Evolutionary conservation across 805 yeast genomes (phyloP).

Genomic region (Ogataea methylovora): DNA sequence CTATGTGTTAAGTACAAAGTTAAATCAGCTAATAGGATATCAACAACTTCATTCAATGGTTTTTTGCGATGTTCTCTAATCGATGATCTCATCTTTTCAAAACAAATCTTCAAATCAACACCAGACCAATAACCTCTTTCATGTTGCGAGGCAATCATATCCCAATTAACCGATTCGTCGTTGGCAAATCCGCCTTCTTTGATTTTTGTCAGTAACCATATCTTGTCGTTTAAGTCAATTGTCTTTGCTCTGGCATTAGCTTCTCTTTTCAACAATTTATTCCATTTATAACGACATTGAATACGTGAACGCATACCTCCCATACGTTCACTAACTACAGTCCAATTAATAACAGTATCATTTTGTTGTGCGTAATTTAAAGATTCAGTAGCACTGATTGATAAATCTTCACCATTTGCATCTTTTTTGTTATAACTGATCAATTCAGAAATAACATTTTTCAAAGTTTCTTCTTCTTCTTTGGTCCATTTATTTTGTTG

Average conservation of each 20-base stretch:
- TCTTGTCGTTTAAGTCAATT: conserved; percentile 38
- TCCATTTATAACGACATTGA: conserved; percentile 95
- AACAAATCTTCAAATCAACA: conserved; percentile 52
- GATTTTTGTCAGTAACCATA: conserved; percentile 41
- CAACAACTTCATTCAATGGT: conserved; percentile 24
- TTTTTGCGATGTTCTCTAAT: conserved; percentile 41
- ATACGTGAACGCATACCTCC: conserved; percentile 84
- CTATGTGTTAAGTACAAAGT: too few relatives aligned
- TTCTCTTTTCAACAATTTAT: conserved; percentile 63
- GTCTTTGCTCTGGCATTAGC: conserved; percentile 34
- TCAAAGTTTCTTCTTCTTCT: conserved; percentile 61
- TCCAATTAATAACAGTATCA: conserved; percentile 71
- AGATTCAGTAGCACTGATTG: conserved; percentile 11
- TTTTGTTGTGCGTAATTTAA: conserved; percentile 7
- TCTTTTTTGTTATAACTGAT: conserved; percentile 19
- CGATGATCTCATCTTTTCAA: conserved; percentile 48
- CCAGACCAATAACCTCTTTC: conserved; percentile 47
- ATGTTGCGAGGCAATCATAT: conserved; percentile 39
- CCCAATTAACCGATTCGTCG: conserved; percentile 44
- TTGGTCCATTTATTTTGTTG: conserved; percentile 73
- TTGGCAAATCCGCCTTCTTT: conserved; percentile 34
- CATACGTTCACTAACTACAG: conserved; percentile 83
- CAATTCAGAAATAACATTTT: conserved; percentile 45
- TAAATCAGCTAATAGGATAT: conserved; percentile 13
- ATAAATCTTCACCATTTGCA: conserved; percentile 1